phyloP scores from a whole-genome alignment of 2,329 filamentous ascomycete species.

The Penicillium frequentans region DNA sequence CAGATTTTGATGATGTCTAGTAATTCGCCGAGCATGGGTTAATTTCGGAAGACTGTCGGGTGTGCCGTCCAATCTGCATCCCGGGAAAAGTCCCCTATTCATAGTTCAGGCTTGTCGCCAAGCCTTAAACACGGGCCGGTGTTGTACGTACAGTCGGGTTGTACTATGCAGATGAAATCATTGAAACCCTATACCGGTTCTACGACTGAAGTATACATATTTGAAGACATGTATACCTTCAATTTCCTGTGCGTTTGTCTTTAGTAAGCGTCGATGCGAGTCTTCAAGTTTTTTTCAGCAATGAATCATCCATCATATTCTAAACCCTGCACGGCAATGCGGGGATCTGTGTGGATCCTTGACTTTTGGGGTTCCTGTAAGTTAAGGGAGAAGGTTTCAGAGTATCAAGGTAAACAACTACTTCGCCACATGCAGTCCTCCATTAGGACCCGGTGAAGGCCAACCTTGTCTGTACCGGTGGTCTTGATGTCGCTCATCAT shows the following conservation, averaged over 20 bases:
- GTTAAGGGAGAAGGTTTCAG: background rate
- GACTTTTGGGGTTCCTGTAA: background rate
- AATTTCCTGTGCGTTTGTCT: too few relatives aligned
- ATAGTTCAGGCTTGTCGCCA: slow-evolving; percentile 7
- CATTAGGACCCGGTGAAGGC: background rate
- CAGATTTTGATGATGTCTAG: background rate
- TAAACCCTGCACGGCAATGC: background rate
- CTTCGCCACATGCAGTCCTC: background rate
- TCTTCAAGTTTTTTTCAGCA: too few relatives aligned
- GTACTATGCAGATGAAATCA: too few relatives aligned
- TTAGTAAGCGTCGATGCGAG: too few relatives aligned
- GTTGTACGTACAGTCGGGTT: too few relatives aligned
- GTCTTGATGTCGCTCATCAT: too few relatives aligned
- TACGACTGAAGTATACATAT: too few relatives aligned
- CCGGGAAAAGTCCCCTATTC: slow-evolving; percentile 17
- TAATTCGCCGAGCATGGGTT: slow-evolving; percentile 12
- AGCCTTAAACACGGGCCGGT: slow-evolving; percentile 9
- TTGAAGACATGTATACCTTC: too few relatives aligned
- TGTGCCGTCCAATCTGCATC: slow-evolving; percentile 15
- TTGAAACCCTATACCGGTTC: too few relatives aligned
- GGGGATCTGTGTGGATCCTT: background rate
- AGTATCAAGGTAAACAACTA: background rate
- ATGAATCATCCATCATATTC: too few relatives aligned
- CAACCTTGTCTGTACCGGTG: background rate
- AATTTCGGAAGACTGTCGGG: slow-evolving; percentile 17